These are phyloP conservation scores for Solanum hybrid DNA, from an alignment of 305 asterid genomes.

Conservation along the genomic window DNA sequence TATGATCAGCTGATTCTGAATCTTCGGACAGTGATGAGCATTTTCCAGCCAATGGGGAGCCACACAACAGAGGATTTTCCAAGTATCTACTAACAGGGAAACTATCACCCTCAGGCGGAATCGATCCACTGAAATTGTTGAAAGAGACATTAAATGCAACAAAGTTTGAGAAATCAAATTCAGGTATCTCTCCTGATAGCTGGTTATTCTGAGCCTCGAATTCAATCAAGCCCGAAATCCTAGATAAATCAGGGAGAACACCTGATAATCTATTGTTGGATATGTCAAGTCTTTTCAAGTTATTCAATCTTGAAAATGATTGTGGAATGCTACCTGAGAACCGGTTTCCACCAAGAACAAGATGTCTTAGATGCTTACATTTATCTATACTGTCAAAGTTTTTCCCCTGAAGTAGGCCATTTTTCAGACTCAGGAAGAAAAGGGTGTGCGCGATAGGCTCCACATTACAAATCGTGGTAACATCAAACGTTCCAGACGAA, in stretches of 20 bases:
- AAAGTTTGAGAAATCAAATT: constrained; percentile 22
- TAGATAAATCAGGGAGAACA: constrained; percentile 28
- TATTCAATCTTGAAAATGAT: constrained; percentile 24
- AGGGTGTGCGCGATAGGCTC: constrained; percentile 26
- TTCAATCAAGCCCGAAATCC: constrained; percentile 17
- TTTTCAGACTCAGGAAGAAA: constrained; percentile 18
- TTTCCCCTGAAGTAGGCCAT: constrained; percentile 21
- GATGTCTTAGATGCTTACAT: constrained; percentile 33
- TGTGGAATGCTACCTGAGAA: constrained; percentile 28
- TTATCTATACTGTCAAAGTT: constrained; percentile 30
- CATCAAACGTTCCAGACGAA: constrained; percentile 31
- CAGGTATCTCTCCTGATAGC: constrained; percentile 27
- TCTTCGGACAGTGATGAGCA: constrained; percentile 11
- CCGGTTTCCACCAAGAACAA: constrained; percentile 26
- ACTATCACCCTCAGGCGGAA: constrained; percentile 31
- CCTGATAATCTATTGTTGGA: constrained; percentile 39
- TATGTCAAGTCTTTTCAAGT: constrained; percentile 33
- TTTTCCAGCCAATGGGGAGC: constrained; percentile 30
- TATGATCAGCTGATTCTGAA: not conserved
- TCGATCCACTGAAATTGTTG: constrained; percentile 38
- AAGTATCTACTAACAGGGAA: constrained; percentile 22
- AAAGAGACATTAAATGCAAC: constrained; percentile 32
- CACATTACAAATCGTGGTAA: constrained; percentile 29
- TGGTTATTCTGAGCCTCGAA: constrained; percentile 29
- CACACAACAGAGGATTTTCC: constrained; percentile 40